A percentile compares a stretch with the other conserved stretches of the same genome.
Evolutionary conservation across 306 rosid genomes (phyloP).

Genomic region (Hippophae gyantsensis): DNA sequence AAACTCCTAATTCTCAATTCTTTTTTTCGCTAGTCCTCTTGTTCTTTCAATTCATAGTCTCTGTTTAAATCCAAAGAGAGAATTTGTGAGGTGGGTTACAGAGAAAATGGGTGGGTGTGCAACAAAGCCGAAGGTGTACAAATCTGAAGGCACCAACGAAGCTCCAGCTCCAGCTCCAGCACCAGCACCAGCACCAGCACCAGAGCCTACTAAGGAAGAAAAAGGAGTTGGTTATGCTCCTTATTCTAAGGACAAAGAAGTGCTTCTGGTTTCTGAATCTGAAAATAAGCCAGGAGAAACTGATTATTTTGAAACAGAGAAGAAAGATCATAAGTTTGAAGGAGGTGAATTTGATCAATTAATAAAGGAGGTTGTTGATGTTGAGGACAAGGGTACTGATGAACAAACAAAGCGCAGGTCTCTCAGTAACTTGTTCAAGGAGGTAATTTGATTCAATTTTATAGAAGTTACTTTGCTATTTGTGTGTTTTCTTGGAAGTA

Average conservation of each 20-base stretch:
- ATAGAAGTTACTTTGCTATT: not conserved
- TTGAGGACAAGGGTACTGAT: conserved; percentile 14
- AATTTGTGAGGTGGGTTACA: not conserved
- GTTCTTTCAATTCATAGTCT: not conserved
- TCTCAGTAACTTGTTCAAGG: conserved; percentile 51
- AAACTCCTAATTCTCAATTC: conserved; percentile 4
- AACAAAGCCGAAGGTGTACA: conserved; percentile 42
- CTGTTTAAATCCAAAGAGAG: not conserved
- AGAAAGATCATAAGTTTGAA: not conserved
- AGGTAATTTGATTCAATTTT: conserved; percentile 8
- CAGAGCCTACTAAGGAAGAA: conserved; percentile 17
- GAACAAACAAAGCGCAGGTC: conserved; percentile 32
- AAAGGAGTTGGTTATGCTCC: not conserved
- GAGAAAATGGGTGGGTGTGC: conserved; percentile 60
- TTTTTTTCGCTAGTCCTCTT: not conserved
- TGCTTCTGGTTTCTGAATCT: not conserved
- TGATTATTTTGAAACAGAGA: too few species aligned
- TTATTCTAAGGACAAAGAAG: conserved; percentile 5
- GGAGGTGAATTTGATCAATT: not conserved
- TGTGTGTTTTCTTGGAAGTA: not conserved
- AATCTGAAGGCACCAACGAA: conserved; percentile 9
- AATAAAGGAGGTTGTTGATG: conserved; percentile 27
- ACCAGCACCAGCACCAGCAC: conserved; percentile 3
- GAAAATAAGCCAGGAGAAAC: not conserved
- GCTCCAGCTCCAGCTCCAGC: conserved; percentile 16